A percentile compares a stretch with the other conserved stretches of the same genome.
Conservation (phyloP, 2,329 filamentous ascomycete species). For the Fusarium vanettenii region DNA sequence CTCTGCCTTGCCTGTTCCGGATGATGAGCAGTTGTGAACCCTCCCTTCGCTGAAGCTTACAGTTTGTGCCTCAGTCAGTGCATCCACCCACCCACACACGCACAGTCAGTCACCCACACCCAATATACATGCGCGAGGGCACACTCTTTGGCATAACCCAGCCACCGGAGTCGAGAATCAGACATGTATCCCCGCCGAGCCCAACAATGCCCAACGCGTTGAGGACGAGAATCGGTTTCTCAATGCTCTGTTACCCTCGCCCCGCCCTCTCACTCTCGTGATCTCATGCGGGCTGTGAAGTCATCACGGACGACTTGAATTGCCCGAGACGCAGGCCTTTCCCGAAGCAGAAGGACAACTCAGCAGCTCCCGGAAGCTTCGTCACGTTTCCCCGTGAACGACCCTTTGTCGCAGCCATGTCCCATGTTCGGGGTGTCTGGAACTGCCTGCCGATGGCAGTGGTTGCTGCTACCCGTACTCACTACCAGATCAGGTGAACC, state of each 20-base stretch:
- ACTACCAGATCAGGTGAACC: conserved; percentile 19
- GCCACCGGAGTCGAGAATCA: conserved; percentile 32
- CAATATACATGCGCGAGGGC: conserved; percentile 32
- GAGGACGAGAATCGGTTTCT: conserved; percentile 19
- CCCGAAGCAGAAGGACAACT: conserved; percentile 49
- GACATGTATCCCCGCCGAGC: conserved; percentile 36
- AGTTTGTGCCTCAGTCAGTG: conserved; percentile 29
- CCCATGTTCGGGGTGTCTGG: conserved; percentile 22
- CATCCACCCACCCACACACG: conserved; percentile 33
- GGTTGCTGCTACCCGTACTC: conserved; percentile 21
- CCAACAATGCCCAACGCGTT: conserved; percentile 43
- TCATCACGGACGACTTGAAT: conserved; percentile 42
- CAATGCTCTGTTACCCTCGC: conserved; percentile 9
- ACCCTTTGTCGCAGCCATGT: conserved; percentile 34
- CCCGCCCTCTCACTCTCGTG: conserved; percentile 30
- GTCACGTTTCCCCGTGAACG: conserved; percentile 35
- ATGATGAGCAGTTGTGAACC: conserved; percentile 29
- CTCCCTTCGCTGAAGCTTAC: conserved; percentile 28
- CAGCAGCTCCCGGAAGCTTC: conserved; percentile 40
- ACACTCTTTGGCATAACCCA: conserved; percentile 32
- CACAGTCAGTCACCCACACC: conserved; percentile 24
- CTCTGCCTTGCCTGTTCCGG: conserved; percentile 20
- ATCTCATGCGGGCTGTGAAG: conserved; percentile 44
- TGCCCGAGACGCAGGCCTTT: conserved; percentile 44
- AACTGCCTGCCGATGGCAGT: conserved; percentile 23